phyloP scores from a whole-genome alignment of 192 early-diverging fungal genomes.

The Backusella westeae region DNA sequence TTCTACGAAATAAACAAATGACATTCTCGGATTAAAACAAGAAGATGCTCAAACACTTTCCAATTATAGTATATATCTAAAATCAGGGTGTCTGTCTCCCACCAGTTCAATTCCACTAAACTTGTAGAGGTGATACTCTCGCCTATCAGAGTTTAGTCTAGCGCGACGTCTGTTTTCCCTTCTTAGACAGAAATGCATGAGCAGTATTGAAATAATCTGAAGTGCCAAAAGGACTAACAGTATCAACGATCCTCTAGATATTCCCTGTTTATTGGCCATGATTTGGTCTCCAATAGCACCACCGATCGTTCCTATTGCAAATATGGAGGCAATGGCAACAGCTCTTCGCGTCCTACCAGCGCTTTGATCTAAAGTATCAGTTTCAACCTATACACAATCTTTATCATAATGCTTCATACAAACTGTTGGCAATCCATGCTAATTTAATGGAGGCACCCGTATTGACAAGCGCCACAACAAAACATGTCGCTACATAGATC shows the following conservation, averaged over 20 bases:
- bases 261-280: neutral
- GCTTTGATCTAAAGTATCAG: neutral
- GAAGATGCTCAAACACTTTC: neutral
- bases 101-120: constrained; percentile 20
- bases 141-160: constrained; percentile 7
- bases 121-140: constrained; percentile 19
- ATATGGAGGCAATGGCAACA: constrained; percentile 21
- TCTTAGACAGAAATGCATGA: neutral
- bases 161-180: constrained; percentile 26
- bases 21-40: neutral
- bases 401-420: neutral
- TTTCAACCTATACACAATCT: neutral
- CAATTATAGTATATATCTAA: constrained; percentile 26
- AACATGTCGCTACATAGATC: constrained; percentile 2
- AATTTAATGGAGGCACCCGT: constrained; percentile 10
- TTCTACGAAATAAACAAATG: neutral
- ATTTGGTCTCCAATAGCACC: constrained; percentile 35
- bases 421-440: constrained; percentile 16
- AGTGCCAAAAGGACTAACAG: neutral
- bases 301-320: constrained; percentile 25
- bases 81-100: constrained; percentile 30
- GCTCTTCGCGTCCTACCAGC: constrained; percentile 18
- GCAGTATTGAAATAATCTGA: constrained; percentile 16
- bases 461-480: constrained; percentile 7
- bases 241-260: neutral